These are phyloP conservation scores for Diutina siamensis DNA, from an alignment of 1,139 yeast species.

Conservation along the genomic window DNA sequence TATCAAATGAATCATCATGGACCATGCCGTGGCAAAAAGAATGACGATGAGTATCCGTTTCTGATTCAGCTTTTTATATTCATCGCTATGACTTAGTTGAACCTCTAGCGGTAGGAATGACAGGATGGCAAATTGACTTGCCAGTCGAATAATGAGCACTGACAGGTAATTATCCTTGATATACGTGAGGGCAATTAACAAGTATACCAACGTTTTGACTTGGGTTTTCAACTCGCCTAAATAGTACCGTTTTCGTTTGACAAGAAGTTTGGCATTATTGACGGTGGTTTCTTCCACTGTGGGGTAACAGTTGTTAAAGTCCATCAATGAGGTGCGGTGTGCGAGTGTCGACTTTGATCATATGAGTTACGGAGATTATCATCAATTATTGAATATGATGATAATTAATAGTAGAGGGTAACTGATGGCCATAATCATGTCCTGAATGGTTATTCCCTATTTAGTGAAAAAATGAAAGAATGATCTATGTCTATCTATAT, in stretches of 20 bases:
- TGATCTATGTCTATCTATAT: neutral
- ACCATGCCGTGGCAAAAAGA: neutral
- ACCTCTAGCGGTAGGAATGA: neutral
- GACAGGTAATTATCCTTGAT: slow-evolving; percentile 26
- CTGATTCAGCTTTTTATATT: neutral
- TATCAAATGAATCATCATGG: neutral
- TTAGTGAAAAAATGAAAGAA: too few relatives aligned
- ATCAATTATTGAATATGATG: too few relatives aligned
- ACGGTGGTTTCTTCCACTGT: slow-evolving; percentile 24
- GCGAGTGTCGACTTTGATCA: too few relatives aligned
- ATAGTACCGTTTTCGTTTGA: slow-evolving; percentile 29
- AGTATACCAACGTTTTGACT: slow-evolving; percentile 19
- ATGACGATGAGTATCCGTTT: neutral
- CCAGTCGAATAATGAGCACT: slow-evolving; percentile 17
- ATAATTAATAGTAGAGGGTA: too few relatives aligned
- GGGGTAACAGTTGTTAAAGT: slow-evolving; percentile 15
- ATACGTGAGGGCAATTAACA: slow-evolving; percentile 22
- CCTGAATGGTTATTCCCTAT: too few relatives aligned
- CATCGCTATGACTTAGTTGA: neutral
- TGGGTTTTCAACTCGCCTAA: slow-evolving; percentile 23
- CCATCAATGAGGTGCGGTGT: neutral
- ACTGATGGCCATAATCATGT: too few relatives aligned
- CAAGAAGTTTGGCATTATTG: slow-evolving; percentile 25
- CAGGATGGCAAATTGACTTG: slow-evolving; percentile 15
- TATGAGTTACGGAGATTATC: too few relatives aligned